Conservation (phyloP, 73 alveolate genomes). For the Durusdinium trenchii region DNA sequence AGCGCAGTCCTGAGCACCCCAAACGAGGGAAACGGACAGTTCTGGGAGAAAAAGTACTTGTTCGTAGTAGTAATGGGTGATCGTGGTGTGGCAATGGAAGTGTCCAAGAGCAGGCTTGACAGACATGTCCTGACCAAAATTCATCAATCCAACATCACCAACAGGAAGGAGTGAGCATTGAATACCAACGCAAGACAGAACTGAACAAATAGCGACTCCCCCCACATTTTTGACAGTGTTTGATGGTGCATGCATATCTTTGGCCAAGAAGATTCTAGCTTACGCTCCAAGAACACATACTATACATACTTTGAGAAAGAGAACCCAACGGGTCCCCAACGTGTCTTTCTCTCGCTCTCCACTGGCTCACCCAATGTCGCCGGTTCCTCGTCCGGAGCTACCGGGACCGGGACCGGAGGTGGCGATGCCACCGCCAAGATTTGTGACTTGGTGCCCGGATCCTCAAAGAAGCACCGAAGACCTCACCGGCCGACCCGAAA, state of each 20-base stretch:
- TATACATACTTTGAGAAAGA: not conserved
- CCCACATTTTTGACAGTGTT: not conserved
- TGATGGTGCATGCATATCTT: not conserved
- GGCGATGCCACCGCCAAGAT: conserved; percentile 94
- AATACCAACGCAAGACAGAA: too few species aligned
- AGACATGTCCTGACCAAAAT: too few species aligned
- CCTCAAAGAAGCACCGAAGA: not conserved
- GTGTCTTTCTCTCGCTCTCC: not conserved
- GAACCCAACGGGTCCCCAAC: not conserved
- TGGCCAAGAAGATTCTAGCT: not conserved
- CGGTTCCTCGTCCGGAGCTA: too few species aligned
- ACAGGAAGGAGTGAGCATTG: not conserved
- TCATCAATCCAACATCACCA: too few species aligned
- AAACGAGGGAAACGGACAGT: not conserved
- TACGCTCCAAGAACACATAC: not conserved
- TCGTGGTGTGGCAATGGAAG: too few species aligned
- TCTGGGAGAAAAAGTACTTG: not conserved
- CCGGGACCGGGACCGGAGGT: not conserved
- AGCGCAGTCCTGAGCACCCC: conserved; percentile 38
- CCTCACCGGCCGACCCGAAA: not conserved
- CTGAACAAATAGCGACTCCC: not conserved
- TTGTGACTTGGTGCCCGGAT: conserved; percentile 41
- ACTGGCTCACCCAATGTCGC: too few species aligned
- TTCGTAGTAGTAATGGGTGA: too few species aligned
- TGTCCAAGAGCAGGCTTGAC: too few species aligned